Evolutionary conservation across 1,284 basidiomycete species (phyloP).

Genomic region (Fomitiporia mediterranea): DNA sequence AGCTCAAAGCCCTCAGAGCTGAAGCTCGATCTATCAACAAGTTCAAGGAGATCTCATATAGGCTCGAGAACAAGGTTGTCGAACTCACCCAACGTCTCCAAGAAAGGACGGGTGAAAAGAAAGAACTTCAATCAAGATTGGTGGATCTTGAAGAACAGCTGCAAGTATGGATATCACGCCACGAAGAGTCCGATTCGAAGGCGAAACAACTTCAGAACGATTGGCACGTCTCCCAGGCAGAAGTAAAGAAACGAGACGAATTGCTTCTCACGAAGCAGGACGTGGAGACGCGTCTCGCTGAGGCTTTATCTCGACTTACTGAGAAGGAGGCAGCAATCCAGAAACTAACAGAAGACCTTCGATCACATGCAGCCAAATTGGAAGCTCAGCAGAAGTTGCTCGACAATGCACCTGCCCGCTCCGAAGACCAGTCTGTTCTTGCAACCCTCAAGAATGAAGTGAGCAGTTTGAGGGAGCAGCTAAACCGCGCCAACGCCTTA

Average conservation of each 20-base stretch:
- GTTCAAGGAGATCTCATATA: constrained; percentile 99
- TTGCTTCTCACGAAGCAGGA: constrained; percentile 75
- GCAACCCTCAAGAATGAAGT: constrained; percentile 90
- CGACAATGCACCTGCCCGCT: constrained; percentile 54
- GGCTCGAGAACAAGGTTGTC: constrained; percentile 98
- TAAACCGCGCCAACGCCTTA: constrained; percentile 90
- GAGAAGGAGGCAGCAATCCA: constrained; percentile 87
- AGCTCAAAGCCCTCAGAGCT: constrained; percentile 77
- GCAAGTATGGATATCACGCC: constrained; percentile 77
- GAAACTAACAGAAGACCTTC: constrained; percentile 76
- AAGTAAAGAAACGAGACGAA: constrained; percentile 72
- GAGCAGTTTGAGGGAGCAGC: constrained; percentile 87
- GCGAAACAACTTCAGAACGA: constrained; percentile 74
- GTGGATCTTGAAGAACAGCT: constrained; percentile 82
- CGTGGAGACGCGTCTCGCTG: constrained; percentile 79
- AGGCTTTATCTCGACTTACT: constrained; percentile 61
- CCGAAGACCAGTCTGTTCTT: constrained; percentile 84
- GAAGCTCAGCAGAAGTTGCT: constrained; percentile 75
- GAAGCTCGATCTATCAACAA: constrained; percentile 97
- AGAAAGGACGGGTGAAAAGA: constrained; percentile 89
- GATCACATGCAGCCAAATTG: constrained; percentile 69
- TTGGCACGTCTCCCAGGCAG: constrained; percentile 69
- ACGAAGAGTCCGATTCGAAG: constrained; percentile 84
- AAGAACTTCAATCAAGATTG: constrained; percentile 75
- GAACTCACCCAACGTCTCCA: constrained; percentile 97